These are phyloP conservation scores for Lactuca saligna DNA, from an alignment of 129 eudicot species.

Conservation along the genomic window DNA sequence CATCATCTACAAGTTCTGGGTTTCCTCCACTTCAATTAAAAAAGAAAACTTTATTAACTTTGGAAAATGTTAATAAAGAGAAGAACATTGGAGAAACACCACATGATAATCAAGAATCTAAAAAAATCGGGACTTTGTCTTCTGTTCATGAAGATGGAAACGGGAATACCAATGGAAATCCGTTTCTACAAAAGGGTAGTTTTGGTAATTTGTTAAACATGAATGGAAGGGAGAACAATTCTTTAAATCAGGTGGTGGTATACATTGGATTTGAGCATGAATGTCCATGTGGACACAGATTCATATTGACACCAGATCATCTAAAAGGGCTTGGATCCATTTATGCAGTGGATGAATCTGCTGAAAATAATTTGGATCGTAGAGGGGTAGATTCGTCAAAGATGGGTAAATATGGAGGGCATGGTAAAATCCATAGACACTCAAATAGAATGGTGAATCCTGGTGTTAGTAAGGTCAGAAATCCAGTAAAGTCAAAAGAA, in stretches of 20 bases:
- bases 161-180: constrained; percentile 33
- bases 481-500: constrained; percentile 46
- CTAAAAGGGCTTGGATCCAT: constrained; percentile 67
- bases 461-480: constrained; percentile 40
- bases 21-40: constrained; percentile 79
- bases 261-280: constrained; percentile 91
- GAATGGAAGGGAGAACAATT: constrained; percentile 30
- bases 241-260: constrained; percentile 42
- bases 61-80: constrained; percentile 48
- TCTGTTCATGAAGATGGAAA: constrained; percentile 29
- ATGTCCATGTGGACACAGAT: constrained; percentile 95
- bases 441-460: constrained; percentile 41
- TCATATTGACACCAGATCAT: constrained; percentile 69
- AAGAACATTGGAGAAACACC: constrained; percentile 27
- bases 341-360: constrained; percentile 48
- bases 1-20: constrained; percentile 54
- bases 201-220: constrained; percentile 38
- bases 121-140: constrained; percentile 29
- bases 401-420: constrained; percentile 51
- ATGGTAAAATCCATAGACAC: constrained; percentile 49
- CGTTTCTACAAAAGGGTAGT: constrained; percentile 49
- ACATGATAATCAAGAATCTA: constrained; percentile 37
- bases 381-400: constrained; percentile 49
- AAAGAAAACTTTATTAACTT: constrained; percentile 36
- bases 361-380: constrained; percentile 43